phyloP scores from a whole-genome alignment of 1,284 basidiomycete species.

The Mycosarcoma mackinlayi region DNA sequence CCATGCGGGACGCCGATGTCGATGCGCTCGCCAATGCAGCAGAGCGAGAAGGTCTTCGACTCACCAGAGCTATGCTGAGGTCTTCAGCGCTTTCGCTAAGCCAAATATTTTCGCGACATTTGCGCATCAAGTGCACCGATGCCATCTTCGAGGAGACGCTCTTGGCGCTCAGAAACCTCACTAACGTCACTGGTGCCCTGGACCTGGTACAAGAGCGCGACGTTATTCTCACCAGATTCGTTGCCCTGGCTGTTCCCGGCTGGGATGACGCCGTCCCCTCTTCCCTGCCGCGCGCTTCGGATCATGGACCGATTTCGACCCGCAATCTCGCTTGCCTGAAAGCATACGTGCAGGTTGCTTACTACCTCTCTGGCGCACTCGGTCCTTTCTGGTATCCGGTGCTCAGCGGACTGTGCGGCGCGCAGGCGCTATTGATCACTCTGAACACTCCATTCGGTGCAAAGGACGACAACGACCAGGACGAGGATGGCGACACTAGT shows the following conservation, averaged over 20 bases:
- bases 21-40: constrained; percentile 14
- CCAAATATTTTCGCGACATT: constrained; percentile 86
- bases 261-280: constrained; percentile 26
- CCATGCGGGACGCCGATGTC: constrained; percentile 69
- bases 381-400: constrained; percentile 90
- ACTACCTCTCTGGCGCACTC: constrained; percentile 84
- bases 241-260: constrained; percentile 79
- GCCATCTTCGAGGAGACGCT: constrained; percentile 86
- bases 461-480: neutral
- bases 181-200: constrained; percentile 88
- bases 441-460: constrained; percentile 5
- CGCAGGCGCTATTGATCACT: constrained; percentile 35
- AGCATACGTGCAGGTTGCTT: constrained; percentile 80
- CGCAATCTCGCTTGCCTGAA: constrained; percentile 91
- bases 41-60: constrained; percentile 71
- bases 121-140: constrained; percentile 87
- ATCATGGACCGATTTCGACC: constrained; percentile 75
- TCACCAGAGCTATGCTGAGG: constrained; percentile 81
- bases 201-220: constrained; percentile 87
- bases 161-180: constrained; percentile 82
- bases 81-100: constrained; percentile 89
- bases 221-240: constrained; percentile 86
- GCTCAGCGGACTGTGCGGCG: constrained; percentile 73
- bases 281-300: neutral
- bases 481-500: constrained; percentile 9